Base-by-base conservation (phyloP, 805 yeast genomes). In the Zygosaccharomyces gambellarensis region DNA sequence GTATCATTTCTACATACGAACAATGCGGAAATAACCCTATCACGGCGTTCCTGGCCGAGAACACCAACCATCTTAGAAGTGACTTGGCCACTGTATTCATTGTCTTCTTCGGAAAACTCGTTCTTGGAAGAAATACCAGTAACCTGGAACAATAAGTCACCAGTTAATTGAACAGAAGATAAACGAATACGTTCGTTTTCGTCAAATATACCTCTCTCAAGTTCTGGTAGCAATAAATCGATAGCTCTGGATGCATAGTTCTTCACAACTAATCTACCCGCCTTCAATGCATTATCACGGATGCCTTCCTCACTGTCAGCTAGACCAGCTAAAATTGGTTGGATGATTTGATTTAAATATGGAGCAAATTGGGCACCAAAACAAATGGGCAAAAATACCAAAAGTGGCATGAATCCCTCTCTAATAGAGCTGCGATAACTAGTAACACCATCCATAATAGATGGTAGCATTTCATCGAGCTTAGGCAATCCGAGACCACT, bases 1-100 rank as follows among this genome's bases (percentile, higher is more conserved):
- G 83, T 80, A 73, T 94, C 99, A 11, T 96, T 87, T 68, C 99
- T 90, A 68, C 97, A 90, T 30, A 94, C 82, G 68, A 90, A 94
- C 58, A 94, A 73, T n/a, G 90, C 75, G 0, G 97, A 80, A 59
- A 94, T 73, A 36, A 94, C 78, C 50, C 89, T 81, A 65, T 90
- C 95, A 63, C 97, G 85, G 64, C 96, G 87, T 5, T 86, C 95
- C 56, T 76, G 75, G 50, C 99, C 99, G 61, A 94, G 80, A 4
- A 83, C 82, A 36, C 85, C 92, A 46, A 86, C 71, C 65, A 90
- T 81, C 45, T 80, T 76, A 60, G 77, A 79, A 52, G 79, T 78
- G 53, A 82, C 80, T 58, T 80, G 85, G 49, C 73, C 72, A 32
- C 71, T 70, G 43, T 65, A 63, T 42, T 73, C 78, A 28, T 70